Base-by-base conservation (phyloP, 805 yeast genomes). In the Hanseniaspora singularis region DNA sequence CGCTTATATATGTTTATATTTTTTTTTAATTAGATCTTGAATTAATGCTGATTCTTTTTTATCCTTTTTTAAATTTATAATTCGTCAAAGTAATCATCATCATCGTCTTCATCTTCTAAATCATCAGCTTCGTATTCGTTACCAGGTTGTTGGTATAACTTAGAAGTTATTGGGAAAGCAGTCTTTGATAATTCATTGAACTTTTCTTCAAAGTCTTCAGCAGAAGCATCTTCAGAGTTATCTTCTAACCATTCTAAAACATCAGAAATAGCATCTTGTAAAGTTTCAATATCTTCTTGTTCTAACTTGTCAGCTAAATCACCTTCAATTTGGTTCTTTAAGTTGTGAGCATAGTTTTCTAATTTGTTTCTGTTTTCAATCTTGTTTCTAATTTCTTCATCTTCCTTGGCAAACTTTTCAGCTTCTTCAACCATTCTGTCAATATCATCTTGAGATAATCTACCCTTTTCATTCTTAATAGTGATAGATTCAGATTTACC, bases 361-460 rank as follows among this genome's bases (percentile, higher is more conserved):
- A 88, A 74, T 38, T 73, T 70, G 69, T 86, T 88, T 72, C 86
- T 84, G 52, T 94, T 78, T 70, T 82, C 94, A 58, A 89, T 79
- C 73, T 84, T 84, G 51, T 76, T 76, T 62, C 88, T 82, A 51
- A 85, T 73, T 57, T 75, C 79, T 56, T 79, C 80, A 68, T 89
- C 97, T 67, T 87, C 94, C 58, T 83, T 86, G 55, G 94, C 95
- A 60, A 70, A 89, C 70, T 83, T 81, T 68, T 87, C 97, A 57
- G 96, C 96, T 63, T 89, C 97, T 62, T 79, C 92, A 53, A 89
- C 95, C 96, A 89, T 89, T 70, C 89, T 85, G 59, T 89, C 96
- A 59, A 89, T 88, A 53, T 87, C 95, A 52, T 88, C 96, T 71
- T 85, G 81, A 22, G 89, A 74, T 61, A 87, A 75, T 73, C 96